Evolutionary conservation across 2,329 filamentous ascomycete species (phyloP).

Genomic region (Pseudogymnoascus sp.): DNA sequence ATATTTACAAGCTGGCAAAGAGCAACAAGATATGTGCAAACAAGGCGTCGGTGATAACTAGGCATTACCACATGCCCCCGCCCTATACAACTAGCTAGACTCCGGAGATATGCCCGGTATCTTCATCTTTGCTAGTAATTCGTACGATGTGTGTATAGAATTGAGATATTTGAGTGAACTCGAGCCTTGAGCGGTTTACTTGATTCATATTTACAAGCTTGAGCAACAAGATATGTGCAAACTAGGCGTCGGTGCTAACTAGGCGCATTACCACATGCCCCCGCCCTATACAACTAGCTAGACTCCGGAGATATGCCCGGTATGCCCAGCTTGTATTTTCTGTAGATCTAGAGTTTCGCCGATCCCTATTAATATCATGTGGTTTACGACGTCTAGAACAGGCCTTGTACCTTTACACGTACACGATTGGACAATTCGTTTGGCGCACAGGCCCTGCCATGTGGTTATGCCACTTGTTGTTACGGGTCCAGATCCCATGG

Average conservation of each 20-base stretch:
- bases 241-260: not conserved
- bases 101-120: not conserved
- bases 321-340: not conserved
- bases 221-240: not conserved
- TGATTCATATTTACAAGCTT: not conserved
- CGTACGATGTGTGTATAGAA: not conserved
- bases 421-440: not conserved
- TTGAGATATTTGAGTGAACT: not conserved
- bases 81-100: not conserved
- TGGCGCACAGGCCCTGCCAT: not conserved
- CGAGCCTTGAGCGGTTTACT: not conserved
- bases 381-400: not conserved
- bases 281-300: not conserved
- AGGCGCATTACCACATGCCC: not conserved
- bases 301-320: not conserved
- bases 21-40: not conserved
- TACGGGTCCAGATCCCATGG: not conserved
- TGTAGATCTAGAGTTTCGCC: not conserved
- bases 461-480: not conserved
- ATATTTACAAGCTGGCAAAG: not conserved
- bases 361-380: not conserved
- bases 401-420: not conserved
- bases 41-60: not conserved
- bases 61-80: not conserved
- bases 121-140: not conserved